Conservation (phyloP, 768 basidiomycete species). For the Tephrocybe sp. region DNA sequence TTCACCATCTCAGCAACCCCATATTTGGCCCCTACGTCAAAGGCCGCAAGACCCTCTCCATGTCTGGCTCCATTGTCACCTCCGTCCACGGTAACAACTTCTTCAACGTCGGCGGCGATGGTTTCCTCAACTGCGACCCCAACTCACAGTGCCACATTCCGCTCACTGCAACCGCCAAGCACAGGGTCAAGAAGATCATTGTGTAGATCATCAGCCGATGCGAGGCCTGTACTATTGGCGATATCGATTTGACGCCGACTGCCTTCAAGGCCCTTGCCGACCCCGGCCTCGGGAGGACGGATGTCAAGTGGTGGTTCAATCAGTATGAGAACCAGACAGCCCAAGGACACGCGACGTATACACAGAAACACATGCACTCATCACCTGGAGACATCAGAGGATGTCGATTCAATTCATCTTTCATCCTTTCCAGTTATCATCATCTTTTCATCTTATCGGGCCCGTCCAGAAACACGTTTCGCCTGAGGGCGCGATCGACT, state of each 20-base stretch:
- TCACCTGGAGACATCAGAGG: no score
- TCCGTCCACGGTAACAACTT: slow-evolving; percentile 18
- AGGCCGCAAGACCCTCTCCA: slow-evolving; percentile 21
- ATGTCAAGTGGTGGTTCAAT: slow-evolving; percentile 42
- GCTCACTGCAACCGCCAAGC: slow-evolving; percentile 23
- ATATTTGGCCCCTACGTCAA: slow-evolving; percentile 30
- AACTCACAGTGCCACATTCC: slow-evolving; percentile 22
- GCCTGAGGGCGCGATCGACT: no score
- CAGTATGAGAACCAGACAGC: no score
- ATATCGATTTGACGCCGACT: slow-evolving; percentile 29
- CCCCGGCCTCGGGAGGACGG: slow-evolving; percentile 21
- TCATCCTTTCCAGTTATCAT: no score
- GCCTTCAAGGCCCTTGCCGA: slow-evolving; percentile 29
- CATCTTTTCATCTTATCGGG: no score
- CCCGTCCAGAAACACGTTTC: no score
- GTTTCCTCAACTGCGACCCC: slow-evolving; percentile 22
- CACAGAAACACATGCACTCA: no score
- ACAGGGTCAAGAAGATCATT: slow-evolving; percentile 31
- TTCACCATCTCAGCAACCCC: slow-evolving; percentile 20
- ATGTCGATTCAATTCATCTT: no score
- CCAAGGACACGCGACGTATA: no score
- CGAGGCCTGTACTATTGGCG: slow-evolving; percentile 7
- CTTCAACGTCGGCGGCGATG: slow-evolving; percentile 27
- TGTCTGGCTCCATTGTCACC: slow-evolving; percentile 20
- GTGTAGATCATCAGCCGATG: slow-evolving; percentile 54